These are phyloP conservation scores for Aspergillus candidus DNA, from an alignment of 2,329 filamentous ascomycete genomes.

Conservation along the genomic window DNA sequence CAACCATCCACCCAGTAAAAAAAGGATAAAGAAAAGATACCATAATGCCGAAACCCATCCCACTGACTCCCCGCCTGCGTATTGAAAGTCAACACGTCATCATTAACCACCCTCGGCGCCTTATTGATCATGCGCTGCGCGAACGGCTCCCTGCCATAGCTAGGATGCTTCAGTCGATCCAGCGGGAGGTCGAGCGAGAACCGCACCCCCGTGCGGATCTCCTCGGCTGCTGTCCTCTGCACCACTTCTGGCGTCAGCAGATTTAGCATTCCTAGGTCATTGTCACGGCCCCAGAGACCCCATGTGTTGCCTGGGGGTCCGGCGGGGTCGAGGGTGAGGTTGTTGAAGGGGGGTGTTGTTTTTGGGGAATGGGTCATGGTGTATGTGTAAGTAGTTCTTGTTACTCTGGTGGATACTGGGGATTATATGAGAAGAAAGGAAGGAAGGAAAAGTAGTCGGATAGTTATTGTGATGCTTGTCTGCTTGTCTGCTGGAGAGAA, in stretches of 20 bases:
- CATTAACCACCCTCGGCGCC: slow-evolving; percentile 50
- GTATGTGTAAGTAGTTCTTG: background rate
- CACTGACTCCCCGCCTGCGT: slow-evolving; percentile 54
- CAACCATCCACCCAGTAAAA: slow-evolving; percentile 2
- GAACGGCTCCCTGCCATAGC: slow-evolving; percentile 53
- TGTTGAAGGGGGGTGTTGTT: slow-evolving; percentile 32
- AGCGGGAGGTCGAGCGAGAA: slow-evolving; percentile 58
- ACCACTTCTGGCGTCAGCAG: slow-evolving; percentile 46
- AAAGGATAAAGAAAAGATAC: slow-evolving; percentile 4
- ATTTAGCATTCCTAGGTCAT: slow-evolving; percentile 52
- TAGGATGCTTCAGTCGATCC: slow-evolving; percentile 47
- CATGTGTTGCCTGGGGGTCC: slow-evolving; percentile 52
- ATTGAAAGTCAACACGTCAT: slow-evolving; percentile 56
- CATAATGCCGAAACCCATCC: slow-evolving; percentile 37
- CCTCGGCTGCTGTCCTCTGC: slow-evolving; percentile 35
- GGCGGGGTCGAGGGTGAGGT: slow-evolving; percentile 45
- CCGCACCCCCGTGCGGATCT: slow-evolving; percentile 37
- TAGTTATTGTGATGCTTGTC: background rate
- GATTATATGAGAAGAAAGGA: no score
- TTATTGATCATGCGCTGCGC: slow-evolving; percentile 50
- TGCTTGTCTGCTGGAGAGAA: background rate
- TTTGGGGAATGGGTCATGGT: background rate
- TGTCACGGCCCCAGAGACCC: slow-evolving; percentile 48
- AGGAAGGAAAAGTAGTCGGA: no score
- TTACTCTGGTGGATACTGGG: background rate